phyloP scores from a whole-genome alignment of 2,329 filamentous ascomycete species.

The Alternaria solani region DNA sequence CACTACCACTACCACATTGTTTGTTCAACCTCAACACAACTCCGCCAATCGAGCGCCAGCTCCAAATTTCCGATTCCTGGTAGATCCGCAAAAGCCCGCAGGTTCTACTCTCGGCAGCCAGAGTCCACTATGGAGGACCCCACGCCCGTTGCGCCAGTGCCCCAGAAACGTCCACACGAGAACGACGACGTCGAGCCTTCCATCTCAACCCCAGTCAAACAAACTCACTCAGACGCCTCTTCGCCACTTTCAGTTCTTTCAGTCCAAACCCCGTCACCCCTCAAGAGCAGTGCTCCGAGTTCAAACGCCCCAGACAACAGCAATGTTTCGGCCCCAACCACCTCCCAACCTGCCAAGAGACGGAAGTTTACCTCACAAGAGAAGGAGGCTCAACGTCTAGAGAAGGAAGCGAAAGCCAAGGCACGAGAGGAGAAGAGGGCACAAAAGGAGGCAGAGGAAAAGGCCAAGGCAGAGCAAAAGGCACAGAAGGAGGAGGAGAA shows the following conservation, averaged over 20 bases:
- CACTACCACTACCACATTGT: conserved; percentile 17
- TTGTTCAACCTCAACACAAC: conserved; percentile 14
- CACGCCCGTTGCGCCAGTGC: conserved; percentile 22
- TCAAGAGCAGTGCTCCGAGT: conserved; percentile 22
- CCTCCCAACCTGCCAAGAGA: conserved; percentile 51
- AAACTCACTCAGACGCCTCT: conserved; percentile 37
- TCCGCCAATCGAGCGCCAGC: neutral
- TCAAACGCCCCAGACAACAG: conserved; percentile 26
- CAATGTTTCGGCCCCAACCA: conserved; percentile 10
- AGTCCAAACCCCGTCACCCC: conserved; percentile 43
- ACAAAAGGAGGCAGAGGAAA: conserved; percentile 47
- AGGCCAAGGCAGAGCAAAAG: conserved; percentile 49
- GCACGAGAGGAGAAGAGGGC: conserved; percentile 47
- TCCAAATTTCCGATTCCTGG: neutral
- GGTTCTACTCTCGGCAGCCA: neutral
- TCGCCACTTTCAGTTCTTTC: conserved; percentile 45
- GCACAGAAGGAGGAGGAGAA: conserved; percentile 49
- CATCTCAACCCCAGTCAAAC: conserved; percentile 40
- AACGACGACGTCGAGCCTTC: conserved; percentile 38
- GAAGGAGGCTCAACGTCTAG: conserved; percentile 50
- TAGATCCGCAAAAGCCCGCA: neutral
- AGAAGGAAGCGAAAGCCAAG: conserved; percentile 51
- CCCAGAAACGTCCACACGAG: conserved; percentile 47
- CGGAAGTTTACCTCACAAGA: conserved; percentile 55
- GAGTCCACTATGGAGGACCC: conserved; percentile 40